A percentile compares a stretch with the other conserved stretches of the same genome.
These are phyloP conservation scores for Ophiosphaerella herpotricha DNA, from an alignment of 2,329 filamentous ascomycete genomes.

Conservation along the genomic window DNA sequence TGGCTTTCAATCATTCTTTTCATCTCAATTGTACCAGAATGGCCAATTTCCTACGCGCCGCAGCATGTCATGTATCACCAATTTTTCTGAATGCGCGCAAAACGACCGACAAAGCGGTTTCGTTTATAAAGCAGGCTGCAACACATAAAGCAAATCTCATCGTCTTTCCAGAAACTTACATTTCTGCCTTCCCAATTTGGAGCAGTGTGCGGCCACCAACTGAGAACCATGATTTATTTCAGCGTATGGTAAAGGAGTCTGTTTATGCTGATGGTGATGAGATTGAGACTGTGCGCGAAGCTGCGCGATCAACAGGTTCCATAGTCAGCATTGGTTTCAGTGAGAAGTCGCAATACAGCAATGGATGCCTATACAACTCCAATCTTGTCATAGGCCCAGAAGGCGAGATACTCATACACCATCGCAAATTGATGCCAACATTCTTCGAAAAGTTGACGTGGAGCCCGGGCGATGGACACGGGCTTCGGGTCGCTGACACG, in stretches of 20 bases:
- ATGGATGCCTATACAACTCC: slow-evolving; percentile 57
- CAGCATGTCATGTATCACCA: slow-evolving; percentile 43
- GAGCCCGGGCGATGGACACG: slow-evolving; percentile 58
- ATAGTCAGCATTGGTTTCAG: slow-evolving; percentile 58
- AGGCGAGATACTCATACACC: slow-evolving; percentile 56
- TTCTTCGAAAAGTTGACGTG: slow-evolving; percentile 63
- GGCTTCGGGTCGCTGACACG: slow-evolving; percentile 54
- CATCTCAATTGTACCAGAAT: slow-evolving; percentile 5
- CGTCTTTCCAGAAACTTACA: slow-evolving; percentile 60
- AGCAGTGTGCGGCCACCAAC: slow-evolving; percentile 53
- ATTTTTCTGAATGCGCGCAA: slow-evolving; percentile 53
- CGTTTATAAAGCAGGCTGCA: slow-evolving; percentile 53
- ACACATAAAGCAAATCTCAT: slow-evolving; percentile 54
- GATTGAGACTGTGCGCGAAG: slow-evolving; percentile 34
- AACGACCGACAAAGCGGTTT: slow-evolving; percentile 55
- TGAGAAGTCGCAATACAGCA: slow-evolving; percentile 52
- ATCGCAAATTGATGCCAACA: slow-evolving; percentile 60
- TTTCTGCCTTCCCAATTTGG: slow-evolving; percentile 61
- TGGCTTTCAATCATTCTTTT: not conserved
- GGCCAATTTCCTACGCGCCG: slow-evolving; percentile 22
- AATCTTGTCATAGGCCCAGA: slow-evolving; percentile 53
- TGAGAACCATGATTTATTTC: slow-evolving; percentile 57
- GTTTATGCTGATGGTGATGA: slow-evolving; percentile 55
- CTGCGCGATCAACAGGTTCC: slow-evolving; percentile 45
- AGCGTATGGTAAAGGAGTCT: slow-evolving; percentile 51